These are phyloP conservation scores for Selaginella moellendorffii DNA, from an alignment of 75 land plant genomes.

Conservation along the genomic window DNA sequence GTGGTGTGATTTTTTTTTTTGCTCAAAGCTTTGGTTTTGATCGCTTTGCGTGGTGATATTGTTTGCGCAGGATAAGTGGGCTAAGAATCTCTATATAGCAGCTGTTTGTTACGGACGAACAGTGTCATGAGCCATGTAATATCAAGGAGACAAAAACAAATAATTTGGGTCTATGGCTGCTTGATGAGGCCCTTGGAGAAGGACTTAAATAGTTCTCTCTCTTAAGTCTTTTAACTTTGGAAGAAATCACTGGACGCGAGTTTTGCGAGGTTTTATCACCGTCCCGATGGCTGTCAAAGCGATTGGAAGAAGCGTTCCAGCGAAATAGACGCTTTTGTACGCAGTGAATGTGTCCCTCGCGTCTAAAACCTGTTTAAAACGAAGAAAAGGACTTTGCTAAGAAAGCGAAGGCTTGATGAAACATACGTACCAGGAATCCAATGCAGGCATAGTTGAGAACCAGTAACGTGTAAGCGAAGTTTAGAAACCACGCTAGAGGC, in stretches of 20 bases:
- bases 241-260: background rate
- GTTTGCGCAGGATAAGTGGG: slow-evolving; percentile 43
- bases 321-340: slow-evolving; percentile 59
- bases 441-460: slow-evolving; percentile 74
- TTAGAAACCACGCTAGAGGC: slow-evolving; percentile 29
- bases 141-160: no score
- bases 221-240: no score
- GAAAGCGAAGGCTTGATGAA: background rate
- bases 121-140: no score
- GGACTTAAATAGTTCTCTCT: no score
- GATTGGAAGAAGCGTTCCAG: slow-evolving; percentile 60
- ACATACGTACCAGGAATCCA: slow-evolving; percentile 72
- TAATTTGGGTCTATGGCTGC: no score
- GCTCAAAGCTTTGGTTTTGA: background rate
- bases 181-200: no score
- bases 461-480: slow-evolving; percentile 53
- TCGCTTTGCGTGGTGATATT: no score
- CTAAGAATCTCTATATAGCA: slow-evolving; percentile 48
- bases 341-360: slow-evolving; percentile 56
- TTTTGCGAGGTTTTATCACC: slow-evolving; percentile 33
- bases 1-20: background rate
- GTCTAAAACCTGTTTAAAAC: slow-evolving; percentile 31
- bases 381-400: background rate
- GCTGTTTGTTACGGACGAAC: slow-evolving; percentile 48
- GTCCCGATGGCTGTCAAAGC: slow-evolving; percentile 39